Percentiles rank a stretch among this genome's conserved stretches.
phyloP scores from a whole-genome alignment of 1,284 basidiomycete genomes.

The Ceratobasidium sp. region DNA sequence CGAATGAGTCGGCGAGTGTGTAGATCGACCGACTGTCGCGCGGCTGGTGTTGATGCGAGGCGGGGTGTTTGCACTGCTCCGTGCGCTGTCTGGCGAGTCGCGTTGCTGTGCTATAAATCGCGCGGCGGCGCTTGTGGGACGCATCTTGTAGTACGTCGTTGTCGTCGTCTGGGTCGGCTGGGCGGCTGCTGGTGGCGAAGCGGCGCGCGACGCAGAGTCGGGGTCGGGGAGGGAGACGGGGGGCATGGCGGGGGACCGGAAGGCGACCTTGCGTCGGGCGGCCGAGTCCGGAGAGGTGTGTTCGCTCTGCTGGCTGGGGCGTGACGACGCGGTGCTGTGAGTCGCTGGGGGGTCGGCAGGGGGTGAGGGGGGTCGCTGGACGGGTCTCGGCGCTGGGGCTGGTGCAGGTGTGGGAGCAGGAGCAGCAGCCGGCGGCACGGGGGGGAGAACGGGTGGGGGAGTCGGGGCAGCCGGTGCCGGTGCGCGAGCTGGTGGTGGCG shows the following conservation, averaged over 20 bases:
- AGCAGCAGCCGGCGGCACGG: neutral
- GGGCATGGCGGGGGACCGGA: constrained; percentile 71
- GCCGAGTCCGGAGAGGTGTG: constrained; percentile 34
- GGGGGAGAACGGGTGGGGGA: neutral
- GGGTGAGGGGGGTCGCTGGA: neutral
- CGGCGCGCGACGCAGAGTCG: constrained; percentile 25
- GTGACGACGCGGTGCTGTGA: constrained; percentile 32
- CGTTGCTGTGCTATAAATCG: constrained; percentile 25
- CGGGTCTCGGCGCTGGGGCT: neutral
- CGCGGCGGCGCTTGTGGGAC: constrained; percentile 35
- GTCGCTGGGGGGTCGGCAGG: neutral
- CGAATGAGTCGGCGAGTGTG: constrained; percentile 80
- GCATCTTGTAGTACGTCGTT: constrained; percentile 38
- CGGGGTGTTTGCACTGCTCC: constrained; percentile 1
- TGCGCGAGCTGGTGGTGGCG: neutral
- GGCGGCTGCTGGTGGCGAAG: neutral
- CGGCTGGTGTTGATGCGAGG: constrained; percentile 19
- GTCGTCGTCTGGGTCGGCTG: constrained; percentile 35
- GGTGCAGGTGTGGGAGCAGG: neutral
- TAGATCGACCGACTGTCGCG: constrained; percentile 81
- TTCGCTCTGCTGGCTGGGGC: constrained; percentile 30
- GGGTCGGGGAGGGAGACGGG: constrained; percentile 47
- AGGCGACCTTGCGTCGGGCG: constrained; percentile 80
- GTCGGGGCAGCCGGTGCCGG: neutral
- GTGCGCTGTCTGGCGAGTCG: constrained; percentile 20